Evolutionary conservation across 345 rosid species (phyloP).

Genomic region (Sonneratia caseolaris): DNA sequence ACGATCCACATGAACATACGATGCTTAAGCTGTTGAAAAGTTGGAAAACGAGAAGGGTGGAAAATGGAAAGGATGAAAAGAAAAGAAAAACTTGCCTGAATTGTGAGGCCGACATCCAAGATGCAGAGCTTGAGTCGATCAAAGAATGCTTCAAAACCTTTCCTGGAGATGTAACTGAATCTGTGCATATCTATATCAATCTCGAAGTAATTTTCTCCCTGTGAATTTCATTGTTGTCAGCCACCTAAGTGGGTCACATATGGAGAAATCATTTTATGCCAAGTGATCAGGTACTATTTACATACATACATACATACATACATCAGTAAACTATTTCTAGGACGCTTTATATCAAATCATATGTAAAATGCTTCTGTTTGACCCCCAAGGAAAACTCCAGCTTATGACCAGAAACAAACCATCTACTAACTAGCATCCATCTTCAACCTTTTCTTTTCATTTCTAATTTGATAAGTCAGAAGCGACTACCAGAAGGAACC

Average conservation of each 20-base stretch:
- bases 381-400: too few species aligned
- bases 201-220: slow-evolving; percentile 91
- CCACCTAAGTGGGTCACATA: neutral
- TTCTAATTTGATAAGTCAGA: too few species aligned
- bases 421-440: too few species aligned
- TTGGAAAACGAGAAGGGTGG: too few species aligned
- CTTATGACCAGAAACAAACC: too few species aligned
- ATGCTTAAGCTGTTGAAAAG: neutral
- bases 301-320: too few species aligned
- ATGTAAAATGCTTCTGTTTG: too few species aligned
- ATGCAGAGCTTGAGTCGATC: slow-evolving; percentile 62
- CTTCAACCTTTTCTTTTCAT: too few species aligned
- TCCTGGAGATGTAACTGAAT: slow-evolving; percentile 82
- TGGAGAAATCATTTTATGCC: too few species aligned
- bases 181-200: slow-evolving; percentile 95
- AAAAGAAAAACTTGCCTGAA: slow-evolving; percentile 43
- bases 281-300: too few species aligned
- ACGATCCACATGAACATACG: neutral
- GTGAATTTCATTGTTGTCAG: slow-evolving; percentile 3
- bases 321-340: too few species aligned
- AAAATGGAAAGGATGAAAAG: neutral
- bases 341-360: too few species aligned
- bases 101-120: slow-evolving; percentile 89
- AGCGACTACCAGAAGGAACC: neutral
- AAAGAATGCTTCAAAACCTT: slow-evolving; percentile 80